Conservation (phyloP, 306 rosid genomes). For the Trifolium fragiferum region DNA sequence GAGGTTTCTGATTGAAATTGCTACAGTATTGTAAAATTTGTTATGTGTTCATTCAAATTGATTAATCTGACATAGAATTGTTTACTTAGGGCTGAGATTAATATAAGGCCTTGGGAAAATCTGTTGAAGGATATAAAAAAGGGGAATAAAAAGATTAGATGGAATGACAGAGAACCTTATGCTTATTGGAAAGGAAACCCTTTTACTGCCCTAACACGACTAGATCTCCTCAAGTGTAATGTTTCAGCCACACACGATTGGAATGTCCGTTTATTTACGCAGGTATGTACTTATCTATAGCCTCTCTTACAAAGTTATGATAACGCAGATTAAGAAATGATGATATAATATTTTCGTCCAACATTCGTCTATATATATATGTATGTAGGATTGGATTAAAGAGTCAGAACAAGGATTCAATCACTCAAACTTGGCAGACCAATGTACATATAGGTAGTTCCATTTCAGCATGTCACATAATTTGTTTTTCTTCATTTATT, state of each 20-base stretch:
- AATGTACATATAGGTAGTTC: slow-evolving; percentile 59
- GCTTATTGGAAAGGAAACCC: slow-evolving; percentile 95
- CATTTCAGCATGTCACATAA: not conserved
- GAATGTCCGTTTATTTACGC: slow-evolving; percentile 63
- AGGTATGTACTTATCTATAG: slow-evolving; percentile 44
- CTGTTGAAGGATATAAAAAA: slow-evolving; percentile 55
- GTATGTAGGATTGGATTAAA: slow-evolving; percentile 63
- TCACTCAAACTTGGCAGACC: slow-evolving; percentile 64
- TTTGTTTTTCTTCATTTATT: not conserved
- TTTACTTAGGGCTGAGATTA: slow-evolving; percentile 67
- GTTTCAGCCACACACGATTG: slow-evolving; percentile 55
- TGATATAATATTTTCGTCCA: slow-evolving; percentile 2
- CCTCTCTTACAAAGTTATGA: not conserved
- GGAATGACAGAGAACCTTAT: slow-evolving; percentile 69
- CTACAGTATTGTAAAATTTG: not conserved
- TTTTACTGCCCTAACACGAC: slow-evolving; percentile 52
- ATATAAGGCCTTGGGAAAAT: slow-evolving; percentile 78
- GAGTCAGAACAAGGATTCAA: slow-evolving; percentile 68
- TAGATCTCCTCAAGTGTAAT: slow-evolving; percentile 75
- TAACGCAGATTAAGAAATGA: not conserved
- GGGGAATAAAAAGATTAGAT: slow-evolving; percentile 60
- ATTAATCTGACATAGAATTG: not conserved
- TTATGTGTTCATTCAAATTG: slow-evolving; percentile 6
- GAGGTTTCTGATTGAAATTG: not conserved
- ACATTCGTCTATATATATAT: slow-evolving; percentile 3